phyloP scores from a whole-genome alignment of 2,329 filamentous ascomycete species.

The Thyridium curvatum region DNA sequence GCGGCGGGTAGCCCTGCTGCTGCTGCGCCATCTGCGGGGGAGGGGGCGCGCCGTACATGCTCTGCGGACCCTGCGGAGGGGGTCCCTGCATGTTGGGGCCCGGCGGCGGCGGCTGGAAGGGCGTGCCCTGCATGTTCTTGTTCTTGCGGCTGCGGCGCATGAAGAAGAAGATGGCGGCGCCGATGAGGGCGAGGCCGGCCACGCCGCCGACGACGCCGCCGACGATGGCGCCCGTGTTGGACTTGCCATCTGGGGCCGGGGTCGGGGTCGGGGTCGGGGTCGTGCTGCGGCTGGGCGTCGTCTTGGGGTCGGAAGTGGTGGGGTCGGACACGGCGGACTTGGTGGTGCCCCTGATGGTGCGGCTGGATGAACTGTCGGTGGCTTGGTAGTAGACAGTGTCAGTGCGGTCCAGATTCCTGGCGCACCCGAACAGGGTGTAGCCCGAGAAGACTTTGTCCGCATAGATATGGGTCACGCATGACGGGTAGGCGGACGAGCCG shows the following conservation, averaged over 20 bases:
- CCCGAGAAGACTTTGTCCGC: conserved; percentile 11
- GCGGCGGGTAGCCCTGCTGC: conserved; percentile 5
- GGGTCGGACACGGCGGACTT: background rate
- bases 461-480: conserved; percentile 24
- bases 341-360: too few relatives aligned
- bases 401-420: conserved; percentile 9
- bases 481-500: conserved; percentile 11
- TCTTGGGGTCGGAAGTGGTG: background rate
- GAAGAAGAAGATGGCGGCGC: conserved; percentile 19
- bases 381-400: conserved; percentile 15
- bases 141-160: conserved; percentile 16
- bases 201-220: conserved; percentile 24
- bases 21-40: conserved; percentile 9
- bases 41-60: conserved; percentile 6
- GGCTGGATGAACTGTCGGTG: background rate
- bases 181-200: conserved; percentile 18
- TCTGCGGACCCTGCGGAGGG: background rate
- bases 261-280: background rate
- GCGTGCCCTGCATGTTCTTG: background rate
- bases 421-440: conserved; percentile 23
- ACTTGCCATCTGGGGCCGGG: background rate
- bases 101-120: conserved; percentile 4
- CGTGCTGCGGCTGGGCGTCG: background rate
- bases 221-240: conserved; percentile 19
- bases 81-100: conserved; percentile 3